Evolutionary conservation across 1,139 yeast genomes (phyloP), one percentile per base, ranked within the genome.

Genomic region (Yamadazyma siamensis): DNA sequence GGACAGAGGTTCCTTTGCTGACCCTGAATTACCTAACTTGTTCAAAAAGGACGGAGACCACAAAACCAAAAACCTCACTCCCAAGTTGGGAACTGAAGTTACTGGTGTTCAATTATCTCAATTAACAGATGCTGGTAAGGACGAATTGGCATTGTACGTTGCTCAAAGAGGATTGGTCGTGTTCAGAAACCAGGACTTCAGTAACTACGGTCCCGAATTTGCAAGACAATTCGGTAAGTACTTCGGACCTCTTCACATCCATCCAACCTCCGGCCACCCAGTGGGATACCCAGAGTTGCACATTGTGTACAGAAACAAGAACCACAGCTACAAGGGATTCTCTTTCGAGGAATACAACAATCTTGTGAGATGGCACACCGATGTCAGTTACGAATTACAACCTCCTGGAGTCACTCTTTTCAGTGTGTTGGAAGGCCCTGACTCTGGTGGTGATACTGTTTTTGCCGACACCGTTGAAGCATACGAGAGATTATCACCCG

Each of bases 261-360:
- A 83, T 49, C 86, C 88, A 28, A 78, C 86, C 3, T 75, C 85
- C 6, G 84, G 86, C 8, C 71, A 83, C 6, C 89, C 89, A 21
- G 59, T 60, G 35, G 71, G 60, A 33, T 59, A 63, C 41, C 75
- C 81, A 2, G 80, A 80, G 44, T 63, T 82, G 39, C 88, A 80
- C 47, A 59, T 79, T 33, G 77, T 78, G 15, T 79, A 71, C 53
- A 66, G 78, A 42, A 64, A 76, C 42, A 70, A 75, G 16, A 65
- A 64, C 40, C 23, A 28, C 21, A 25, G 15, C 5, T 21, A 23
- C 9, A n/a, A 20, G 4, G 22, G 20, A 3, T 14, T 13, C 10
- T 61, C 59, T 9, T 44, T 49, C 31, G 51, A 43, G 32, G 49
- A 59, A 27, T 59, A 56, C 39, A 53, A 53, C 25, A 59, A 60